These are phyloP conservation scores for Debaryomyces sp. DNA, from an alignment of 1,139 yeast species.

Conservation along the genomic window DNA sequence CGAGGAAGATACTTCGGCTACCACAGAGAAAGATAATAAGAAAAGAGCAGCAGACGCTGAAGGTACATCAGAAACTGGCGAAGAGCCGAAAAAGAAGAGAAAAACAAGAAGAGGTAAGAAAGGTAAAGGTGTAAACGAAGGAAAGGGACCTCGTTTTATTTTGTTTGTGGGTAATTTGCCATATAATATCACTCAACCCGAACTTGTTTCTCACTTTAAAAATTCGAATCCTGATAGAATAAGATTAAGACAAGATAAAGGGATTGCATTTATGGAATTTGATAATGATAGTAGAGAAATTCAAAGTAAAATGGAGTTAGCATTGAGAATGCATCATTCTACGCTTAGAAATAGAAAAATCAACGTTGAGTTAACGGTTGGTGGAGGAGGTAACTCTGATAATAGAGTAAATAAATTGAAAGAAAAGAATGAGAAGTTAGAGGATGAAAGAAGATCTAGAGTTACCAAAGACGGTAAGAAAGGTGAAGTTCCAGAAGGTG, in stretches of 20 bases:
- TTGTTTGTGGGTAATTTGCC: slow-evolving; percentile 94
- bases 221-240: slow-evolving; percentile 72
- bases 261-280: slow-evolving; percentile 92
- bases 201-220: slow-evolving; percentile 73
- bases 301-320: slow-evolving; percentile 78
- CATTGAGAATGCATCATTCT: slow-evolving; percentile 81
- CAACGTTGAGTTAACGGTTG: slow-evolving; percentile 94
- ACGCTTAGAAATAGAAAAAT: slow-evolving; percentile 69
- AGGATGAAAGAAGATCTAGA: slow-evolving; percentile 62
- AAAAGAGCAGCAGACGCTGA: slow-evolving; percentile 14
- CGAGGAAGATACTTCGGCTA: slow-evolving; percentile 18
- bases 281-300: slow-evolving; percentile 64
- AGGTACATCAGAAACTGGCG: slow-evolving; percentile 25
- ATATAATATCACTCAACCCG: slow-evolving; percentile 63
- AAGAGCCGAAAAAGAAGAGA: slow-evolving; percentile 60
- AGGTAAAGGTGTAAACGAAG: slow-evolving; percentile 55
- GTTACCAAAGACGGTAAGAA: slow-evolving; percentile 41
- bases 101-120: slow-evolving; percentile 80
- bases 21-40: slow-evolving; percentile 22
- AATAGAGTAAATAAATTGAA: slow-evolving; percentile 70
- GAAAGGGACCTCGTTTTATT: slow-evolving; percentile 70
- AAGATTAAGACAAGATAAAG: slow-evolving; percentile 80
- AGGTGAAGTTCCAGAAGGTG: slow-evolving; percentile 31
- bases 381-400: slow-evolving; percentile 94
- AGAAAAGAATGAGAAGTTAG: slow-evolving; percentile 74